Base-by-base conservation (phyloP, 371 early-diverging fungal genomes). In the Lichtheimia corymbifera region DNA sequence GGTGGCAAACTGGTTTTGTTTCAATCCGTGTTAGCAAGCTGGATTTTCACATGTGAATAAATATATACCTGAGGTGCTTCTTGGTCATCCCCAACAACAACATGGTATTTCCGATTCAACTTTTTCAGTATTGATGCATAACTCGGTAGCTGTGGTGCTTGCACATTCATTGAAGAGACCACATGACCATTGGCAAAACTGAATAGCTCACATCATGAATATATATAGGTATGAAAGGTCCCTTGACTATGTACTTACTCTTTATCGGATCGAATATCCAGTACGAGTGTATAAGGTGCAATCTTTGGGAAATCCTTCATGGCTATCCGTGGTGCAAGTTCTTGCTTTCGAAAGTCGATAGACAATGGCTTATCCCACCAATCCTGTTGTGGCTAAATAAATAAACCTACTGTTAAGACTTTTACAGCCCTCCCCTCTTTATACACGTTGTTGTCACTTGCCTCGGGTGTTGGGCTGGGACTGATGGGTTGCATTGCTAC, bases 301-400 rank as follows among this genome's bases (percentile, higher is more conserved):
- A 85, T 66, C 27, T 68, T 75, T 0, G 75, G 55, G 7, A 84
- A 59, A 63, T 89, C 89, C n/a, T 65, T 64, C 2, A 83, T 63
- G 17, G 72, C 69, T 40, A 89, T 75, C 50, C 89, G 73, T 6
- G 88, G 87, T 1, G 87, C 80, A 27, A 87, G 59, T 62, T 89
- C 89, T 13, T 62, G 60, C 42, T 85, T 83, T 65, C 81, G 79
- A 3, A 59, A 57, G 53, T 86, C 86, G 13, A 86, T 67, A 0
- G 83, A 68, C 14, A 86, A 63, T 0, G 85, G 80, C 24, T 77
- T 69, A 59, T 85, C 79, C 85, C 87, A 86, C 88, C 85, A 88
- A 20, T 74, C 70, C 20, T 65, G 35, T 11, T 35, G 55, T 25
- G 27, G 14, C 30, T 58, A 52, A 25, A 43, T 17, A 13, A 12